Base-by-base conservation (phyloP, 495 filamentous ascomycete species). In the Xylaria cubensis region DNA sequence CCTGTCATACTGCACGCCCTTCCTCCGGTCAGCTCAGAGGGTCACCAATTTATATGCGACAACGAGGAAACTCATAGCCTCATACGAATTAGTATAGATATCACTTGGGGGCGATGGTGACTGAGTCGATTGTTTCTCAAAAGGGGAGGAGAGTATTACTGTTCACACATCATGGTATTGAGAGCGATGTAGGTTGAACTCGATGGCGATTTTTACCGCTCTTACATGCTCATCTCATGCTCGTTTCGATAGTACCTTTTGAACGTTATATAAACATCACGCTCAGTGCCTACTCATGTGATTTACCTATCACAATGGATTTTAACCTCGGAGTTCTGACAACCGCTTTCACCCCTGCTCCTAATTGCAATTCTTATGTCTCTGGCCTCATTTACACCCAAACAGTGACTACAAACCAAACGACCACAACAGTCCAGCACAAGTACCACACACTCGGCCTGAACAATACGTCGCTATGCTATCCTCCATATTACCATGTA, bases 301-400 rank as follows among this genome's bases (percentile, higher is more conserved):
- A 34, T 12, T n/a, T 34, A 10, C 21, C 19, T 62, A 42, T 59
- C 29, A 24, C n/a, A 24, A 42, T 63, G 36, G 59, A 63, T 42
- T 63, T 63, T 15, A 63, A 63, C n/a, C 59, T 63, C 4, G 59
- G 59, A 3, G 36, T 63, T 42, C 10, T 63, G 36, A 63, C 36
- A 63, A 63, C 36, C 8, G 24, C 19, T 42, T 63, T 41, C 10
- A 63, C 36, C 24, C 59, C 59, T 63, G 36, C 59, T 42, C 59
- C 8, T 24, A 42, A 63, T 42, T 41, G 59, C 36, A 13, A 39
- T 42, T 63, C 59, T 42, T 63, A 39, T 19, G 59, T 63, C 3
- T 63, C 36, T 63, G 36, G 59, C 24, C 59, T 63, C 59, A 63
- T 63, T 42, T 63, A 63, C 12, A 63, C 59, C 36, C 36, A 63